Percentiles rank a stretch among this genome's conserved stretches.
Conservation (phyloP, 2,329 filamentous ascomycete species). For the Tympanopsis confertula region DNA sequence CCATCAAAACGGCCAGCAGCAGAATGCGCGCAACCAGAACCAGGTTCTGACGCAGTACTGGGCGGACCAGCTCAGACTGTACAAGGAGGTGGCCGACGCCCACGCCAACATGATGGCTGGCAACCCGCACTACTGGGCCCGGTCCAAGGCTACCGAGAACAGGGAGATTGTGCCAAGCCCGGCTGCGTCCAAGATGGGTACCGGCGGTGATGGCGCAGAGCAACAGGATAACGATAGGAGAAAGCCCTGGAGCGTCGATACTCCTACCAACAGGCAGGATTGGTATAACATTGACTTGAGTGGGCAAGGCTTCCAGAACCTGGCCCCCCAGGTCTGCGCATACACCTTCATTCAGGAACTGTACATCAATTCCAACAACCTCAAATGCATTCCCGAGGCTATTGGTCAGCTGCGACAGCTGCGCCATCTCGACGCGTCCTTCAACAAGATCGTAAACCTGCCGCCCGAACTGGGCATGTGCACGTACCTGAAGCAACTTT, state of each 20-base stretch:
- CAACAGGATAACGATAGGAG: constrained; percentile 44
- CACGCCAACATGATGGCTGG: constrained; percentile 61
- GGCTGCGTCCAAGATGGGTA: constrained; percentile 32
- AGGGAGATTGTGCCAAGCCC: constrained; percentile 49
- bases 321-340: constrained; percentile 68
- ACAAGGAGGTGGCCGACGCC: constrained; percentile 64
- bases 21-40: too few species aligned
- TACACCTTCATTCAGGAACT: constrained; percentile 86
- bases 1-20: too few species aligned
- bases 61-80: constrained; percentile 74
- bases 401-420: constrained; percentile 77
- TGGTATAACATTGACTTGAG: constrained; percentile 93
- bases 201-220: constrained; percentile 31
- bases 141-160: constrained; percentile 60
- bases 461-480: constrained; percentile 95
- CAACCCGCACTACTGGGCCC: constrained; percentile 60
- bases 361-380: constrained; percentile 86
- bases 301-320: constrained; percentile 81
- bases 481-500: constrained; percentile 73
- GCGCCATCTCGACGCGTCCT: constrained; percentile 74
- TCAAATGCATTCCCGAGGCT: constrained; percentile 65
- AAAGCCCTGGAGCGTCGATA: constrained; percentile 54
- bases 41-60: constrained; percentile 60
- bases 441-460: constrained; percentile 72
- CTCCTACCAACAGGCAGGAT: constrained; percentile 60